Evolutionary conservation across 2,329 filamentous ascomycete genomes (phyloP), one percentile per base, ranked within the genome.

Genomic region (Alternaria solani): DNA sequence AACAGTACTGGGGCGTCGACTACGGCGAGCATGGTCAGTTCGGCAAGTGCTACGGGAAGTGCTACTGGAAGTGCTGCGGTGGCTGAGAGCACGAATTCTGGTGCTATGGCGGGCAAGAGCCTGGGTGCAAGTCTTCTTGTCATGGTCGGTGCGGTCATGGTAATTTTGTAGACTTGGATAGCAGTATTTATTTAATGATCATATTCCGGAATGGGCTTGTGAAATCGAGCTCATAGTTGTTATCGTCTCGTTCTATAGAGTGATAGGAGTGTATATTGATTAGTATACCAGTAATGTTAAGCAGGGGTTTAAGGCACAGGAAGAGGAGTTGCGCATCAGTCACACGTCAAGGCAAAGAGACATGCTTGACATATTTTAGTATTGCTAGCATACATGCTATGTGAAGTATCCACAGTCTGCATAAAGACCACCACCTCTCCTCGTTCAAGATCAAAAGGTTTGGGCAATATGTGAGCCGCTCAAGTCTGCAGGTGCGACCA

Each of bases 81-180:
- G 20, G 20, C 32, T 2, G 46, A 49, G 46, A 34, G 38, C 20
- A 49, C 46, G 18, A 30, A 48, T 2, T 49, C 46, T 8, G 46
- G 30, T 49, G 46, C 46, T 12, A 20, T 14, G 1, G 0, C 8
- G 5, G n/a, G 46, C 1, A 49, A 48, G 20, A n/a, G 32, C 7
- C 0, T 49, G 0, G 14, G 46, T 8, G 32, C 5, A 49, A 25
- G 46, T 4, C 18, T 23, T 38, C 14, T 14, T 38, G 46, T 0
- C 16, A 3, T 49, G 20, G 1, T 25, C 1, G 1, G 46, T n/a
- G 30, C 8, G 16, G 8, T 8, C 2, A 5, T 23, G 20, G 46
- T 20, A 11, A 49, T 49, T 20, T 18, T 49, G 1, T 49, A 2
- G 32, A 11, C 25, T 3, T 26, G 38, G 46, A 38, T 5, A 3